Base-by-base conservation (phyloP, 2,329 filamentous ascomycete genomes). In the Blastomyces emzantsi region DNA sequence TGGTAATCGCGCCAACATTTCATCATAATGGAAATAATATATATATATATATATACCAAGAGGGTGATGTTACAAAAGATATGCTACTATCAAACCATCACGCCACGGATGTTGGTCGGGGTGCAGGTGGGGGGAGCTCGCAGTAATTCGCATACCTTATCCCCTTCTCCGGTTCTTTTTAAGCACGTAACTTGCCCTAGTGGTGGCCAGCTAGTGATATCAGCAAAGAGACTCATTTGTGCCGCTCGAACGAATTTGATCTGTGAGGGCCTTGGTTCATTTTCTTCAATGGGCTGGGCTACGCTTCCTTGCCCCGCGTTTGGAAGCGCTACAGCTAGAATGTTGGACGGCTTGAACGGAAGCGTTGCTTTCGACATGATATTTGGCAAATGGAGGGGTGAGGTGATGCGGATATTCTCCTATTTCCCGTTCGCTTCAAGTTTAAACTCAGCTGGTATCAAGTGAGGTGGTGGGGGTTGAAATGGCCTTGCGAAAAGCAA, bases 171-270 rank as follows among this genome's bases (percentile, higher is more conserved):
- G 25, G 75, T 70, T 63, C 76, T 71, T 33, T 79, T 74, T 25
- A 90, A 71, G 59, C 84, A 80, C 1, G 90, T 92, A 30, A 89
- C 82, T 72, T 92, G 89, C 1, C 87, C 90, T 61, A 96, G 76
- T 0, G 90, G 85, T 15, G 92, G 92, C 70, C 86, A 87, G 65
- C 81, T 85, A 5, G 80, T 82, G 17, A 88, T 74, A 66, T 80
- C 79, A 28, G 83, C 81, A 71, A 82, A 82, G 74, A 83, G 71
- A 69, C 74, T 76, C 75, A 77, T 81, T 65, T 80, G 75, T 0
- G 72, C 74, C 15, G 75, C 70, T 15, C 73, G 69, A 55, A 71
- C 70, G 66, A 78, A 76, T 60, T 69, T 71, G 54, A 71, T 66
- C 62, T 74, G 74, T 4, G 70, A 71, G 52, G 69, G 68, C 51